A percentile compares a stretch with the other conserved stretches of the same genome.
phyloP scores from a whole-genome alignment of 495 filamentous ascomycete genomes.

The Trypethelium eluteriae region DNA sequence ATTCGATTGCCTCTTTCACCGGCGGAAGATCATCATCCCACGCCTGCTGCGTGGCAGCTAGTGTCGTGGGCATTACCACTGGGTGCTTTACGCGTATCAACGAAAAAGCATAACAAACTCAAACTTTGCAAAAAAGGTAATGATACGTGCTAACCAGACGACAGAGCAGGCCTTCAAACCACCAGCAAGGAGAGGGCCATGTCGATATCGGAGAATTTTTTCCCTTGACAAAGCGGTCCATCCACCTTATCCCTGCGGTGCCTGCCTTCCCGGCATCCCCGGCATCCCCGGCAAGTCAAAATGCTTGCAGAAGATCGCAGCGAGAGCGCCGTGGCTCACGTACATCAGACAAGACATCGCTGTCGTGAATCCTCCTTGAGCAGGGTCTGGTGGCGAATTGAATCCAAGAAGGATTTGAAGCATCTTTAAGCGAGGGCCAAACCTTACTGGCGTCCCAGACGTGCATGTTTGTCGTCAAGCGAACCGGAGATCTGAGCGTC shows the following conservation, averaged over 20 bases:
- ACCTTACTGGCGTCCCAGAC: background rate
- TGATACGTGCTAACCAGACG: background rate
- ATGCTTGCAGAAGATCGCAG: slow-evolving; percentile 5
- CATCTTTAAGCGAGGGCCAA: background rate
- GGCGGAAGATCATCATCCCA: background rate
- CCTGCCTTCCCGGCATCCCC: background rate
- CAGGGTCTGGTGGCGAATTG: background rate
- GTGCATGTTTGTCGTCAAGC: background rate
- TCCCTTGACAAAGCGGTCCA: background rate
- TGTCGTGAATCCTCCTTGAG: background rate
- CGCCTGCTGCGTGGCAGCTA: background rate
- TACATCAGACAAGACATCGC: background rate
- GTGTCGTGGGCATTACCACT: background rate
- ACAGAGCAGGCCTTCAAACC: background rate
- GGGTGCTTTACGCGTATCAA: background rate
- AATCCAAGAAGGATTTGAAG: background rate
- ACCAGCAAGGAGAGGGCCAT: background rate
- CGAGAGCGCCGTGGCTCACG: background rate
- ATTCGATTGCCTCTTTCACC: background rate
- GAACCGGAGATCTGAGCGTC: background rate
- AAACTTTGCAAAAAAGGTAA: background rate
- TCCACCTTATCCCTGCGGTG: background rate
- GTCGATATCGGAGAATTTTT: slow-evolving; percentile 4
- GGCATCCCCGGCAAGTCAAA: background rate
- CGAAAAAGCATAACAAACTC: background rate